These are phyloP conservation scores for Lolium rigidum DNA, from an alignment of 176 grass and related monocot species.

Conservation along the genomic window DNA sequence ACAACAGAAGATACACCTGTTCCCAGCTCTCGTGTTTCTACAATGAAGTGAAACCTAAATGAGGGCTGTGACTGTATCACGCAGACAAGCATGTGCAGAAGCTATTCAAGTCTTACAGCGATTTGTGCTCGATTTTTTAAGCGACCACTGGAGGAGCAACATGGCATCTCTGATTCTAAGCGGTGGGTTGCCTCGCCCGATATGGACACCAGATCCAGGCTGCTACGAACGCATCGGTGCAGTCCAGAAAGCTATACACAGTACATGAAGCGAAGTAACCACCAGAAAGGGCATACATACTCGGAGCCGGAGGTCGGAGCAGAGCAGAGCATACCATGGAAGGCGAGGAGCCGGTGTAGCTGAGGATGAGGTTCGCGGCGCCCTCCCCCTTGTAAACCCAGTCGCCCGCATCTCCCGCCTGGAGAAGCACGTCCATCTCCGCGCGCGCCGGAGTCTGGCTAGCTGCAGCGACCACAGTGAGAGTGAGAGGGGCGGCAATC, in stretches of 20 bases:
- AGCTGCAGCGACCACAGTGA: slow-evolving; percentile 4
- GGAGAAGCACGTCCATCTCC: slow-evolving; percentile 58
- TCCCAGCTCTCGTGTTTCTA: too few relatives aligned
- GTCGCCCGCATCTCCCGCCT: slow-evolving; percentile 55
- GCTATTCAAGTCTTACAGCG: background rate
- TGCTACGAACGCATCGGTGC: background rate
- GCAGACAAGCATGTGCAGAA: background rate
- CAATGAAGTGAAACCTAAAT: background rate
- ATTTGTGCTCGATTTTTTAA: slow-evolving; percentile 2
- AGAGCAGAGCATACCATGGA: slow-evolving; percentile 57
- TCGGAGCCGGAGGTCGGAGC: too few relatives aligned
- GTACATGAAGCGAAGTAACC: background rate
- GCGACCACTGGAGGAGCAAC: background rate
- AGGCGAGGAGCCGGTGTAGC: slow-evolving; percentile 68
- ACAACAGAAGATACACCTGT: too few relatives aligned
- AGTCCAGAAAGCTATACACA: background rate
- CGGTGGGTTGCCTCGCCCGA: background rate
- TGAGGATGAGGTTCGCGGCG: slow-evolving; percentile 85
- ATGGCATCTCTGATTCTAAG: background rate
- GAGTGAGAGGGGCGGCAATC: background rate
- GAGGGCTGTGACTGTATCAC: background rate
- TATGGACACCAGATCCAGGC: background rate
- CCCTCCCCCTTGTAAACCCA: slow-evolving; percentile 98
- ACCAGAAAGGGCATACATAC: too few relatives aligned
- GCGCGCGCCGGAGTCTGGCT: slow-evolving; percentile 18